Evolutionary conservation across 208 protist species (phyloP).

Genomic region (Porcisia deanei): DNA sequence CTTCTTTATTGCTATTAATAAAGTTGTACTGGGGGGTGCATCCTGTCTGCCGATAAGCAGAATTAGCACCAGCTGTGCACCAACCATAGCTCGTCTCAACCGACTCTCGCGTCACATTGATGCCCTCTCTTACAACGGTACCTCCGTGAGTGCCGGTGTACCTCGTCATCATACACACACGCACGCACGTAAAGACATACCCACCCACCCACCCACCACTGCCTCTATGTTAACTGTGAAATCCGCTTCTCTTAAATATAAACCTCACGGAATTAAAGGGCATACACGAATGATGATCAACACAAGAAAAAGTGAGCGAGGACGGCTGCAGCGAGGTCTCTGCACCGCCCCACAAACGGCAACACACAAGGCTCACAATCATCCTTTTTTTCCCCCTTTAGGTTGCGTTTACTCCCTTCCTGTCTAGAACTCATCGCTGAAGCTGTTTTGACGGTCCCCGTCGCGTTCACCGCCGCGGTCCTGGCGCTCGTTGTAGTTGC

Average conservation of each 20-base stretch:
- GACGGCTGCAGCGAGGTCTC: background rate
- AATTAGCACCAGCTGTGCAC: background rate
- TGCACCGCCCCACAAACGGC: background rate
- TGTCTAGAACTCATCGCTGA: slow-evolving; percentile 82
- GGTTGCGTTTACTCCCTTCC: background rate
- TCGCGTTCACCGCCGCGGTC: slow-evolving; percentile 41
- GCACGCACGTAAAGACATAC: background rate
- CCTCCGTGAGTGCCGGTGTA: background rate
- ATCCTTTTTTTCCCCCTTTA: background rate
- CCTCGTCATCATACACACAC: background rate
- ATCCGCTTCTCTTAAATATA: background rate
- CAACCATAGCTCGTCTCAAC: background rate
- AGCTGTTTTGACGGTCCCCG: slow-evolving; percentile 52
- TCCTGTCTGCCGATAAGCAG: background rate
- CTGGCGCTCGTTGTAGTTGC: slow-evolving; percentile 46
- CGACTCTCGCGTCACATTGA: background rate
- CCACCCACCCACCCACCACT: background rate
- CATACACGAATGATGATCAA: background rate
- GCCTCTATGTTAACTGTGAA: background rate
- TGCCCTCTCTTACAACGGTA: background rate
- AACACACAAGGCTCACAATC: background rate
- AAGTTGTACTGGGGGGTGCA: background rate
- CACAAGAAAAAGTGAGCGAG: background rate
- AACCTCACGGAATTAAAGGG: background rate
- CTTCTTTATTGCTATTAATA: background rate